Evolutionary conservation across 352 stramenopile species (phyloP), one percentile per base, ranked within the genome.

Genomic region (Pythium aristosporum): DNA sequence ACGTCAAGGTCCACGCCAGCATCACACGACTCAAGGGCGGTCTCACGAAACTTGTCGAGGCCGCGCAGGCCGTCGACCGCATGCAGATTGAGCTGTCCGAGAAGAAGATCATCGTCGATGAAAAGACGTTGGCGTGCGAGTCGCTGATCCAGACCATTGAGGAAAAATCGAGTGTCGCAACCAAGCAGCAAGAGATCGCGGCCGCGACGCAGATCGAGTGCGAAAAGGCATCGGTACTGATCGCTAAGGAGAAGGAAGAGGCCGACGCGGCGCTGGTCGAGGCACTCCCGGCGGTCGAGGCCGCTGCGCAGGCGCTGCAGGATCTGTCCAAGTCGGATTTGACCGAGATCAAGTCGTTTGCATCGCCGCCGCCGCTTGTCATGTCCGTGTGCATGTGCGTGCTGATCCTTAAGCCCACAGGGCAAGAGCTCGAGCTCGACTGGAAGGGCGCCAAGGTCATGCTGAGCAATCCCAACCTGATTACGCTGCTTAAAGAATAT

Each of bases 321-420:
- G 96, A 98, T 60, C 69, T 99, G 12, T 95, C 96, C 20, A 98
- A 98, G 62, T 79, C 97, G 0, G 92, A 98, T 79, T 61, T 99
- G 44, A 98, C 93, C 0, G 96, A 99, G 69, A 87, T 99, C 61
- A 98, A 98, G 63, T 95, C 88, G 12, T 98, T 99, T 58, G 89
- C 91, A 7, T 98, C 96, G 2, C 96, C 96, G 21, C 96, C 95
- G 0, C 79, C 89, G 13, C 69, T 96, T 7, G 95, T 99, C 32
- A 97, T 98, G 85, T 94, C 87, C 0, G 87, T 97, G n/a, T 97
- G 89, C 53, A 96, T 97, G 87, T 96, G 88, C 46, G 88, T 96
- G 2, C 56, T 96, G 32, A 92, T 94, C 47, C 79, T 98, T 21
- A 94, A 96, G 16, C 95, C 95, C 5, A 98, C 94, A 0, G 92